These are phyloP conservation scores for Neofusicoccum sp. DNA, from an alignment of 2,329 filamentous ascomycete genomes.

Conservation along the genomic window DNA sequence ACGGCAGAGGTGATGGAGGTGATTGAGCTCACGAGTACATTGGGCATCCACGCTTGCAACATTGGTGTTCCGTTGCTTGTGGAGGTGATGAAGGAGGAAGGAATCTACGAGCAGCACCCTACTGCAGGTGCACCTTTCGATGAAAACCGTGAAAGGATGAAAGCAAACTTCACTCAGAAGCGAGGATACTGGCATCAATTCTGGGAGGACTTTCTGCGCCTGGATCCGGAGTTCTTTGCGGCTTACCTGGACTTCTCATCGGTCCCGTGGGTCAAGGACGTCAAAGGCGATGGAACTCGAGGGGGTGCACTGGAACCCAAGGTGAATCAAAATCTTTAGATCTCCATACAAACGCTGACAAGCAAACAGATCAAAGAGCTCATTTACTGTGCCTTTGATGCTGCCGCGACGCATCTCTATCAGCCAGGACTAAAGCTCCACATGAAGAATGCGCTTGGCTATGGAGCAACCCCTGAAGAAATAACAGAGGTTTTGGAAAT, in stretches of 20 bases:
- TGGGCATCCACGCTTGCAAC: conserved; percentile 53
- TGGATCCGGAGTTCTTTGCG: conserved; percentile 53
- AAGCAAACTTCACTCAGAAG: conserved; percentile 48
- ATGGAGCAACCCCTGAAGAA: conserved; percentile 50
- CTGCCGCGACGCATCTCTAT: conserved; percentile 52
- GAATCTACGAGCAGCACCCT: conserved; percentile 30
- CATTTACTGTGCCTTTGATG: conserved; percentile 53
- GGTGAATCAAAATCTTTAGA: conserved; percentile 27
- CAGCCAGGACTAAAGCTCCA: conserved; percentile 51
- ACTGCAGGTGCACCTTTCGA: conserved; percentile 31
- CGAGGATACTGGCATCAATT: conserved; percentile 52
- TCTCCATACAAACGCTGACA: background rate
- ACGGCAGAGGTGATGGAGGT: conserved; percentile 50
- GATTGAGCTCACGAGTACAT: conserved; percentile 46
- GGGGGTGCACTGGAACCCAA: conserved; percentile 47
- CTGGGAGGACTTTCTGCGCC: conserved; percentile 48
- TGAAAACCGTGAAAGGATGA: conserved; percentile 41
- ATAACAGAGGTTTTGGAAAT: conserved; percentile 54
- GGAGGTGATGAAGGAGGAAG: conserved; percentile 51
- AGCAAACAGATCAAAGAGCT: conserved; percentile 44
- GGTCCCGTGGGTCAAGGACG: conserved; percentile 44
- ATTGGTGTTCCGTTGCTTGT: conserved; percentile 51
- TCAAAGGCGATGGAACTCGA: conserved; percentile 29
- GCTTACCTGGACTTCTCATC: conserved; percentile 51
- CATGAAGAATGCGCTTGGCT: conserved; percentile 51